Evolutionary conservation across 73 alveolate genomes (phyloP).

Genomic region (Paramecium octaurelia): DNA sequence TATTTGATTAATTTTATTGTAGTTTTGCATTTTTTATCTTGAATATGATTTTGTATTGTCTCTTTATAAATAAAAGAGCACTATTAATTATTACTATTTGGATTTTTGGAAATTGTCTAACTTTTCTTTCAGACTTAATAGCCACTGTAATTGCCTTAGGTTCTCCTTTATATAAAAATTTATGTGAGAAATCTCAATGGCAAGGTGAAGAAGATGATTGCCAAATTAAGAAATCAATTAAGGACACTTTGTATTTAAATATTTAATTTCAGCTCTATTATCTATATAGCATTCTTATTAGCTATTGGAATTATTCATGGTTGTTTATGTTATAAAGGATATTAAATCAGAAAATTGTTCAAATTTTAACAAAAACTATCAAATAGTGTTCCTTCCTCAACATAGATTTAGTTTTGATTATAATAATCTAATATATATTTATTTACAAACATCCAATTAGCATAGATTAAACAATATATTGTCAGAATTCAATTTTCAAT

Average conservation of each 20-base stretch:
- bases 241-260: background rate
- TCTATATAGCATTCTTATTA: background rate
- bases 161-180: background rate
- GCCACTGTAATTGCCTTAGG: background rate
- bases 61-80: background rate
- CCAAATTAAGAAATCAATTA: background rate
- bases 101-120: background rate
- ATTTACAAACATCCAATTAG: background rate
- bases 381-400: background rate
- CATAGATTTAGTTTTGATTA: background rate
- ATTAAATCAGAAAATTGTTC: background rate
- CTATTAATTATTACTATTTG: background rate
- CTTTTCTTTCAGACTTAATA: background rate
- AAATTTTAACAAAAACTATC: background rate
- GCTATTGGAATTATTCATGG: background rate
- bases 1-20: background rate
- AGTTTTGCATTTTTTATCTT: background rate
- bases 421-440: background rate
- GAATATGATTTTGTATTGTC: background rate
- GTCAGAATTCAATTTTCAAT: too few species aligned
- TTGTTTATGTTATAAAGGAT: background rate
- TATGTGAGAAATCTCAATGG: background rate
- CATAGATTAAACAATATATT: too few species aligned
- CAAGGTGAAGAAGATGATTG: background rate
- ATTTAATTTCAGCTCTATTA: background rate